These are phyloP conservation scores for Sarocladiaceae sp. DNA, from an alignment of 2,329 filamentous ascomycete genomes.

Conservation along the genomic window DNA sequence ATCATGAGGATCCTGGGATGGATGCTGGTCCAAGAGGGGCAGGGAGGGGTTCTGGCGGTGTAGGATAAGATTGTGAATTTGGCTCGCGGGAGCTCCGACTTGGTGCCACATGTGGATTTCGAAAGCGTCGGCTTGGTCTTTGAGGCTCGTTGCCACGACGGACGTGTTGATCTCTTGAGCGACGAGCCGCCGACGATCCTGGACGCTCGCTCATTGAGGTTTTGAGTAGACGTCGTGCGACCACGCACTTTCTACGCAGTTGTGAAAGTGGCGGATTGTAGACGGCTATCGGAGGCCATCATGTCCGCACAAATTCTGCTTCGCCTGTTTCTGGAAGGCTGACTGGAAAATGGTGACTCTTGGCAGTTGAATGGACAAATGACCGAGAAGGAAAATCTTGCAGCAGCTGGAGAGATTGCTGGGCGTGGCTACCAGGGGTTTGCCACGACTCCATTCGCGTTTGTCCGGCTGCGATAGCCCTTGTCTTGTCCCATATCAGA, in stretches of 20 bases:
- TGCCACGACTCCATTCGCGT: conserved; percentile 4
- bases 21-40: not conserved
- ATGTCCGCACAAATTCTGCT: too few relatives aligned
- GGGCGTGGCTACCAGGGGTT: not conserved
- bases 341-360: not conserved
- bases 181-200: not conserved
- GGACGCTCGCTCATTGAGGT: too few relatives aligned
- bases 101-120: not conserved
- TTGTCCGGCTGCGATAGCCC: not conserved
- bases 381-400: not conserved
- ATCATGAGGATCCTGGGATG: not conserved
- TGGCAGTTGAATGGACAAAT: not conserved
- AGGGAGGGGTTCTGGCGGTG: conserved; percentile 2
- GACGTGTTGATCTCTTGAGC: not conserved
- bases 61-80: not conserved
- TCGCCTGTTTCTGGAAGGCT: not conserved
- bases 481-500: not conserved
- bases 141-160: not conserved
- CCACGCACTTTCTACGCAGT: not conserved
- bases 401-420: too few relatives aligned
- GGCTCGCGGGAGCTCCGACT: not conserved
- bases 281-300: not conserved
- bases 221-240: not conserved
- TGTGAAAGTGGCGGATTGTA: not conserved
- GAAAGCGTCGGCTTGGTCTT: not conserved